Conservation (phyloP, 2,329 filamentous ascomycete genomes). For the Zymoseptoria ardabiliae region DNA sequence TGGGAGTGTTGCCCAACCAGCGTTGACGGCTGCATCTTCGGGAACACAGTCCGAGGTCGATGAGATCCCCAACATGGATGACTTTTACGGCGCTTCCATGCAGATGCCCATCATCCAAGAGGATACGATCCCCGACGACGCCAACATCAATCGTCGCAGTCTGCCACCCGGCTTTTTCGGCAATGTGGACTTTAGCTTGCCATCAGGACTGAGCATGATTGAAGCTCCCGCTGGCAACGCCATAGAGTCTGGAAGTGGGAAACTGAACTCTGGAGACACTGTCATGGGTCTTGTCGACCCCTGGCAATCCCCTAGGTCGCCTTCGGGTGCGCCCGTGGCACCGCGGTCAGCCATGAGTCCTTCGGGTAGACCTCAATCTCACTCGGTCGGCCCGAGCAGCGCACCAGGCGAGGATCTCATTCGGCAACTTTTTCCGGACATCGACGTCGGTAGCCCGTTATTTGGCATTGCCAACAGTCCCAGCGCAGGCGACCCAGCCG, state of each 20-base stretch:
- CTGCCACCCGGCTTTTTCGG: conserved; percentile 28
- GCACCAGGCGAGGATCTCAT: conserved; percentile 27
- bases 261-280: conserved; percentile 8
- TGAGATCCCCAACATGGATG: conserved; percentile 30
- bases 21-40: conserved; percentile 32
- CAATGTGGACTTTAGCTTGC: conserved; percentile 18
- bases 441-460: conserved; percentile 20
- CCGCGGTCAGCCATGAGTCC: conserved; percentile 9
- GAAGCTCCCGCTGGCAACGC: conserved; percentile 8
- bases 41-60: conserved; percentile 33
- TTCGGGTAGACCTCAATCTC: conserved; percentile 21
- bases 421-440: conserved; percentile 27
- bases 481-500: conserved; percentile 3
- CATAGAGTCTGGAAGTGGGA: conserved; percentile 7
- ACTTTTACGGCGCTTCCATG: conserved; percentile 25
- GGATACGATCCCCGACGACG: conserved; percentile 9
- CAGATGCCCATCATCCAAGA: conserved; percentile 24
- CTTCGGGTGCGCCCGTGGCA: conserved; percentile 8
- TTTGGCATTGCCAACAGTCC: conserved; percentile 11
- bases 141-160: conserved; percentile 24
- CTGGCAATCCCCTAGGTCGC: conserved; percentile 20
- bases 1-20: conserved; percentile 27
- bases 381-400: conserved; percentile 22
- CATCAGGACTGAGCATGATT: conserved; percentile 16
- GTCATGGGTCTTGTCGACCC: conserved; percentile 9